Conservation (phyloP, 148 eudicot species). For the Rhododendron ferrugineum region DNA sequence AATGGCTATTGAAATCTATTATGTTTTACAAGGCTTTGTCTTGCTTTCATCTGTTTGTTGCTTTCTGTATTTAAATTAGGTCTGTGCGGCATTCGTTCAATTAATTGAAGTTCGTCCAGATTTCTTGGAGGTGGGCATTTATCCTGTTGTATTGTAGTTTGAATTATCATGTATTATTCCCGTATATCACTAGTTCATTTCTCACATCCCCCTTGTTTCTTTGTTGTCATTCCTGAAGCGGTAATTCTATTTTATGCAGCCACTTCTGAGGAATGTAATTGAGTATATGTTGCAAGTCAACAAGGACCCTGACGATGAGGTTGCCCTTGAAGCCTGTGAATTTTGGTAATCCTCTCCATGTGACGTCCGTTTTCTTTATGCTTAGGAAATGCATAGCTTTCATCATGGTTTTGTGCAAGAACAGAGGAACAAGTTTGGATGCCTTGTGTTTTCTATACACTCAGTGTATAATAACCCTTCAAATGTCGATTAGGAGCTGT, state of each 20-base stretch:
- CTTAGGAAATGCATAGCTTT: not conserved
- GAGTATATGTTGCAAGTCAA: slow-evolving; percentile 90
- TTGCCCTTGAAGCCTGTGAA: slow-evolving; percentile 99
- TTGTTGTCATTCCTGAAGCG: not conserved
- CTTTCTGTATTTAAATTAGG: slow-evolving; percentile 44
- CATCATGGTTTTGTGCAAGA: not conserved
- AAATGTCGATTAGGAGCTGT: not conserved
- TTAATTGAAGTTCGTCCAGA: slow-evolving; percentile 88
- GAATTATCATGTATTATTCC: not conserved
- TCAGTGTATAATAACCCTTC: not conserved
- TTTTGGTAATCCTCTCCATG: slow-evolving; percentile 55
- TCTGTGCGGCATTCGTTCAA: slow-evolving; percentile 93
- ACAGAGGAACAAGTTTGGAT: not conserved
- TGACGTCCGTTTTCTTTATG: not conserved
- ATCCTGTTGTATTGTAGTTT: not conserved
- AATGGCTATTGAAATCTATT: not conserved
- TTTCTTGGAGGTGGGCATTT: slow-evolving; percentile 65
- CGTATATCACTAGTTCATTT: not conserved
- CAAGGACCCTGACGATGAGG: slow-evolving; percentile 91
- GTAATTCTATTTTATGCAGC: slow-evolving; percentile 39
- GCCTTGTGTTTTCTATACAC: not conserved
- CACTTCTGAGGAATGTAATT: slow-evolving; percentile 76
- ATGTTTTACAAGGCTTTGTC: not conserved
- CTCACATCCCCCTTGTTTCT: not conserved
- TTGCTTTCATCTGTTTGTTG: slow-evolving; percentile 9